Percentiles rank a stretch among this genome's conserved stretches.
Evolutionary conservation across 768 basidiomycete species (phyloP).

Genomic region (Phlebiopsis flavidoalba): DNA sequence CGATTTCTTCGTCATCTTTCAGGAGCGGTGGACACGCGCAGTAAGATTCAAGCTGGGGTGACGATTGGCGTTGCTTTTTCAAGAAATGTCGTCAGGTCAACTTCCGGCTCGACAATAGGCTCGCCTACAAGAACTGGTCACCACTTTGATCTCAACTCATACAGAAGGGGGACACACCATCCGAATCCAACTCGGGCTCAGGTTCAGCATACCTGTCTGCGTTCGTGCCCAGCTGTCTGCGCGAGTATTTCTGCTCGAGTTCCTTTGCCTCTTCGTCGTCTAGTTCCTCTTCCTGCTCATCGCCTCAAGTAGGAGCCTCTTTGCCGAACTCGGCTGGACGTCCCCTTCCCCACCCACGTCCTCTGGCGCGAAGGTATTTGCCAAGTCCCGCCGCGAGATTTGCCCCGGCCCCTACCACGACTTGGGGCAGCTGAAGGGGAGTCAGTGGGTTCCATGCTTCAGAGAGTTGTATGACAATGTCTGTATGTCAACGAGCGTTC

Average conservation of each 20-base stretch:
- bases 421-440: constrained; percentile 1
- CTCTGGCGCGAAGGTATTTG: constrained; percentile 70
- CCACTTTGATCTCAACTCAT: neutral
- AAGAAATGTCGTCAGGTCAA: constrained; percentile 65
- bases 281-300: constrained; percentile 37
- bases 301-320: constrained; percentile 58
- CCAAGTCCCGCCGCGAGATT: constrained; percentile 65
- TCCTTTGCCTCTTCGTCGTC: constrained; percentile 48
- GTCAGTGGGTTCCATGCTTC: neutral
- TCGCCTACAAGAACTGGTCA: constrained; percentile 40
- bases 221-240: constrained; percentile 61
- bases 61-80: constrained; percentile 52
- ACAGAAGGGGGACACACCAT: constrained; percentile 40
- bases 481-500: too few relatives aligned
- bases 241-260: constrained; percentile 46
- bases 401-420: constrained; percentile 50
- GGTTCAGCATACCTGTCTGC: constrained; percentile 71
- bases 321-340: constrained; percentile 64
- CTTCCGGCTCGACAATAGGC: constrained; percentile 61
- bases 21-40: constrained; percentile 14
- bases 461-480: too few relatives aligned
- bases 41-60: constrained; percentile 10
- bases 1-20: constrained; percentile 53
- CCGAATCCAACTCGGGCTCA: constrained; percentile 63
- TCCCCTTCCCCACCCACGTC: constrained; percentile 53